Conservation (phyloP, 441 rosid genomes). For the Eutrema salsugineum region DNA sequence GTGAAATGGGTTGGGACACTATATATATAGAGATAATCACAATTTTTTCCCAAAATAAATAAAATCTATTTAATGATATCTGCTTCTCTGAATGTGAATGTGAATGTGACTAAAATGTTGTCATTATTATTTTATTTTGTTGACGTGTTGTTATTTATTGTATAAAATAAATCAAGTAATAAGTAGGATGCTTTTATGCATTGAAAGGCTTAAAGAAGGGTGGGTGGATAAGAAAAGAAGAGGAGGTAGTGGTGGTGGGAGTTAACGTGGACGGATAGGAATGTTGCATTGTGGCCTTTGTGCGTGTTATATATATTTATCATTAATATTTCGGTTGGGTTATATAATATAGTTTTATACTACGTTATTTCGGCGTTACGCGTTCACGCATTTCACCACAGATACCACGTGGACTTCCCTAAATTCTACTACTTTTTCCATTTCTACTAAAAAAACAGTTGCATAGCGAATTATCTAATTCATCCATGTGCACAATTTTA, state of each 20-base stretch:
- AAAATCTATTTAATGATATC: not conserved
- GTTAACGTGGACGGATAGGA: conserved; percentile 33
- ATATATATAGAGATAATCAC: conserved; percentile 9
- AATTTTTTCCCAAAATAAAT: not conserved
- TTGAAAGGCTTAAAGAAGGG: conserved; percentile 8
- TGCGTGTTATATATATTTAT: not conserved
- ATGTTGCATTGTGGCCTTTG: conserved; percentile 19
- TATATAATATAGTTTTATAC: not conserved
- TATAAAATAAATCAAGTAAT: not conserved
- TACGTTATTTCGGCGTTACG: conserved; percentile 8
- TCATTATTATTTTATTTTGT: not conserved
- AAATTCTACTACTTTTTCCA: not conserved
- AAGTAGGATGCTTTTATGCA: not conserved
- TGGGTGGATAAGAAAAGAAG: conserved; percentile 29
- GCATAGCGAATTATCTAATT: no score
- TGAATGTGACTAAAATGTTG: conserved; percentile 15
- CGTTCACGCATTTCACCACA: conserved; percentile 21
- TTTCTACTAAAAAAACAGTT: no score
- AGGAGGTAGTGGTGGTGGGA: conserved; percentile 17
- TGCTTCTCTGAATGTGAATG: not conserved
- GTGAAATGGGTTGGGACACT: conserved; percentile 16
- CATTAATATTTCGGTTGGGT: not conserved
- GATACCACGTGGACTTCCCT: conserved; percentile 26
- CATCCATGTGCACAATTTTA: no score
- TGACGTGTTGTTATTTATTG: not conserved